phyloP scores from a whole-genome alignment of 2,329 filamentous ascomycete species.

The Fusarium neocosmosporiellum region DNA sequence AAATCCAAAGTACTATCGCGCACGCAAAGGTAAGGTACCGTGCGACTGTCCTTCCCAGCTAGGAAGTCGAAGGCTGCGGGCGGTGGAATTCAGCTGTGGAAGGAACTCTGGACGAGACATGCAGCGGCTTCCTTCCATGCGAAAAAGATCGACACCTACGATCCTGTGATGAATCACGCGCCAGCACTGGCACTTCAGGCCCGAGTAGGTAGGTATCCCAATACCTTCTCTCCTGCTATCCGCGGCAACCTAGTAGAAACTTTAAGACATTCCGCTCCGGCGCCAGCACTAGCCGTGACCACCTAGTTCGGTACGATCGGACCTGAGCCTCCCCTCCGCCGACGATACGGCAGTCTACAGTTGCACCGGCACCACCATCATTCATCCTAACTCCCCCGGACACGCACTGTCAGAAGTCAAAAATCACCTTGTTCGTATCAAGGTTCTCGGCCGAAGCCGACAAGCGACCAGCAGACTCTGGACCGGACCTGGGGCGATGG shows the following conservation, averaged over 20 bases:
- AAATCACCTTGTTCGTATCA: constrained; percentile 11
- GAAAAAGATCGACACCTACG: constrained; percentile 5
- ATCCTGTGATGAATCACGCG: constrained; percentile 30
- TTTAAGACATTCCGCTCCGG: constrained; percentile 14
- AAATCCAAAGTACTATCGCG: neutral
- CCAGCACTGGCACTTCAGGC: constrained; percentile 5
- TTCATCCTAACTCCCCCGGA: neutral
- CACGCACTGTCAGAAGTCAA: constrained; percentile 1
- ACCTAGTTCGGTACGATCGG: neutral
- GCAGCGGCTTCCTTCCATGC: constrained; percentile 6
- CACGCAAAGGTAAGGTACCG: neutral
- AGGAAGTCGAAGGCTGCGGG: neutral
- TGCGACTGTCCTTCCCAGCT: neutral
- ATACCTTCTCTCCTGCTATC: neutral
- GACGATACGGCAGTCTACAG: constrained; percentile 5
- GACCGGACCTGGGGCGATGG: constrained; percentile 31
- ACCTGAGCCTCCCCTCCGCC: neutral
- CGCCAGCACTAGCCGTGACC: neutral
- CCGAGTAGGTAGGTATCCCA: neutral
- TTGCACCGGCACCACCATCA: neutral
- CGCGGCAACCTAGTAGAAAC: constrained; percentile 14
- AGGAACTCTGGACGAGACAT: neutral
- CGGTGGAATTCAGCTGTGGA: constrained; percentile 3
- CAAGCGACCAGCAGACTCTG: constrained; percentile 19
- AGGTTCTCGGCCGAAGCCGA: constrained; percentile 32